phyloP scores from a whole-genome alignment of 805 yeast genomes.

The Myxozyma neotropica region DNA sequence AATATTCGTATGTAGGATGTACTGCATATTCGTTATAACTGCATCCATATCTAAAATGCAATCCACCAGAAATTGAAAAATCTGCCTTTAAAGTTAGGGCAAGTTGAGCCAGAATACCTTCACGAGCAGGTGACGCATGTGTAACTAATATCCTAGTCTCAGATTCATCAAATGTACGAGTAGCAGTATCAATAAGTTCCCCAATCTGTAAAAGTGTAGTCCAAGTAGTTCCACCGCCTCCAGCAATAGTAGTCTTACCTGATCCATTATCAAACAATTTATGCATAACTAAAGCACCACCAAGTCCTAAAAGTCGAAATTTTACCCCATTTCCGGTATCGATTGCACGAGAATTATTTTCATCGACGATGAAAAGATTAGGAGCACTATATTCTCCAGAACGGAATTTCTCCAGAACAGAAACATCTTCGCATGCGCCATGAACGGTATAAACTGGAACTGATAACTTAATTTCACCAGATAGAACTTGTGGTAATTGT shows the following conservation, averaged over 20 bases:
- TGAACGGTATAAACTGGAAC: slow-evolving; percentile 77
- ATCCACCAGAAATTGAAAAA: slow-evolving; percentile 69
- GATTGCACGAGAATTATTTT: slow-evolving; percentile 51
- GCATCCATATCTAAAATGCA: slow-evolving; percentile 71
- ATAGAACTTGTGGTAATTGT: slow-evolving; percentile 54
- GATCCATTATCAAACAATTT: slow-evolving; percentile 69
- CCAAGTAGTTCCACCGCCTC: slow-evolving; percentile 74
- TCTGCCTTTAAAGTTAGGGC: slow-evolving; percentile 69
- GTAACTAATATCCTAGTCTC: slow-evolving; percentile 64
- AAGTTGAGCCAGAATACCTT: slow-evolving; percentile 67
- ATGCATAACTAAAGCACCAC: slow-evolving; percentile 70
- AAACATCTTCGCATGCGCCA: slow-evolving; percentile 75
- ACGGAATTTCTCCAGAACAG: slow-evolving; percentile 64
- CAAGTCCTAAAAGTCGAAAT: slow-evolving; percentile 66
- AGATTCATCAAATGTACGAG: slow-evolving; percentile 45
- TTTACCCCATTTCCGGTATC: slow-evolving; percentile 48
- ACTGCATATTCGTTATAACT: slow-evolving; percentile 69
- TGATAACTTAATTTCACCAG: slow-evolving; percentile 48
- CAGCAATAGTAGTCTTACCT: slow-evolving; percentile 52
- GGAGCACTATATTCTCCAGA: slow-evolving; percentile 55
- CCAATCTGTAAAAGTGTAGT: slow-evolving; percentile 71
- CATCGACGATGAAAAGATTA: slow-evolving; percentile 66
- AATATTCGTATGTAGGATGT: slow-evolving; percentile 64
- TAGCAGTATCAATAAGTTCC: slow-evolving; percentile 56
- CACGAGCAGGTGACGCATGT: slow-evolving; percentile 72